Base-by-base conservation (phyloP, 225 moss, liverwort and hornwort species). In the Asterella californica region DNA sequence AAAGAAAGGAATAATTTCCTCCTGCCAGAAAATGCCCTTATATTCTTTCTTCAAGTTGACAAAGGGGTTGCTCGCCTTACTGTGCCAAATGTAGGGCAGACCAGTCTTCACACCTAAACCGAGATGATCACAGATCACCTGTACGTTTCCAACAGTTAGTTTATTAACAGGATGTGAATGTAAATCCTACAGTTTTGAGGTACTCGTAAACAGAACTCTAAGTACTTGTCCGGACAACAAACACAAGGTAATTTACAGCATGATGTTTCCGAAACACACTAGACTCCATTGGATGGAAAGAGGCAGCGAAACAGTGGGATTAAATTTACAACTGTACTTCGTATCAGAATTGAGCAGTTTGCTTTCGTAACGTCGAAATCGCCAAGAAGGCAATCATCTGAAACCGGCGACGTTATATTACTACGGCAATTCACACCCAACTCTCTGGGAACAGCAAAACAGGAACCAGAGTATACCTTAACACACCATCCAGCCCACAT, bases 31-130 rank as follows among this genome's bases (percentile, higher is more conserved):
- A 61, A 89, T 89, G 19, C 89, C 89, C 76, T 86, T 86, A 78
- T 89, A 89, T 25, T 90, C 90, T 53, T 90, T 90, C 78, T 88
- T 88, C 12, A 90, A 38, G 47, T 90, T 90, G 34, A 88, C 88
- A 34, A 90, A 90, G 5, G 90, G 88, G 62, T 90, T 94, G 85
- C 91, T 91, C 45, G 94, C 96, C 90, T 94, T 96, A 88, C 92
- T 92, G 80, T 96, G 94, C 80, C 92, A 94, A 36, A 96, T 96
- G 88, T 96, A 96, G 0, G 96, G 96, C 83, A 94, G 79, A 10
- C 96, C 96, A 29, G 96, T 92, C 90, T 96, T 96, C 80, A 96
- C 96, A 5, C 96, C 96, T 2, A 80, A 86, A 18, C 92, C 94
- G 47, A 96, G 81, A 55, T 96, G 96, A 70, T 94, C 96, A 74